Evolutionary conservation across 371 early-diverging fungal species (phyloP).

Genomic region (Mucor velutinosus): DNA sequence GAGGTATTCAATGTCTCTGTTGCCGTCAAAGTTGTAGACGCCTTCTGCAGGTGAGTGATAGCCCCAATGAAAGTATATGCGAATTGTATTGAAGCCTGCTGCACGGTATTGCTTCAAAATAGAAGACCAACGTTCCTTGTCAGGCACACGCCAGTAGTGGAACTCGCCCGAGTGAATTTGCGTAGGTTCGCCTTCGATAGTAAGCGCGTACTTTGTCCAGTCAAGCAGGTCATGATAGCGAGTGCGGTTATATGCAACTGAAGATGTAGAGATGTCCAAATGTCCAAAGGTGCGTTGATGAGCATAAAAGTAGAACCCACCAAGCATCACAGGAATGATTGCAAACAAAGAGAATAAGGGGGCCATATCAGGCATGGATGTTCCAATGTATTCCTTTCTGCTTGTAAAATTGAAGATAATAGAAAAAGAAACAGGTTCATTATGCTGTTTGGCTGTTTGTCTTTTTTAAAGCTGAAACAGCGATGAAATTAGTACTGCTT

Average conservation of each 20-base stretch:
- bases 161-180: constrained; percentile 75
- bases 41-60: constrained; percentile 81
- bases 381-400: background rate
- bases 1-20: constrained; percentile 76
- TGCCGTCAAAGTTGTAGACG: constrained; percentile 78
- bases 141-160: constrained; percentile 82
- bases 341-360: constrained; percentile 48
- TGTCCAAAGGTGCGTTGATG: constrained; percentile 53
- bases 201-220: constrained; percentile 67
- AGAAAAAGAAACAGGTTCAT: background rate
- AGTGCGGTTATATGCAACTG: constrained; percentile 61
- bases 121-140: constrained; percentile 56
- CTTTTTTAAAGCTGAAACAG: background rate
- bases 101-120: constrained; percentile 71
- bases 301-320: constrained; percentile 38
- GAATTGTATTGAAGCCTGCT: constrained; percentile 77
- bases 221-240: constrained; percentile 56
- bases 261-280: constrained; percentile 54
- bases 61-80: constrained; percentile 94
- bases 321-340: constrained; percentile 36
- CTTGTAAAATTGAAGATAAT: background rate
- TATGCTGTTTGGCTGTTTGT: background rate
- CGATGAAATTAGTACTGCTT: background rate
- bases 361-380: constrained; percentile 37
- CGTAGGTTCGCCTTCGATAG: constrained; percentile 63